phyloP scores from a whole-genome alignment of 805 yeast genomes.

The Saturnispora silvae region DNA sequence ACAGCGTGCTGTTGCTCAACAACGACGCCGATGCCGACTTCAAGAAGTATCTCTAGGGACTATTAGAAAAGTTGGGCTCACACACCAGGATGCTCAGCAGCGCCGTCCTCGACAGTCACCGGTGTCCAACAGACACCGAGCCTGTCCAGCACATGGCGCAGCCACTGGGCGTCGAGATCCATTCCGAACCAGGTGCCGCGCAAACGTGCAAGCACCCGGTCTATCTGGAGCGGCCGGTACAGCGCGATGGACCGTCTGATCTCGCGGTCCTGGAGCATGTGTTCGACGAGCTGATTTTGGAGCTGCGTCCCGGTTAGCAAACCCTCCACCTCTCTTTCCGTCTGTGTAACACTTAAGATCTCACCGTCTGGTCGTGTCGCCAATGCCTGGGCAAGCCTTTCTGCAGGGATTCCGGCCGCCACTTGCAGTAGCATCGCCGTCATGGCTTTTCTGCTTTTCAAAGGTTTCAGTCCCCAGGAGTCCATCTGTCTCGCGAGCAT shows the following conservation, averaged over 20 bases:
- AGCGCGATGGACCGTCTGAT: constrained; percentile 15
- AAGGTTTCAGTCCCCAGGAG: constrained; percentile 31
- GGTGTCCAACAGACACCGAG: constrained; percentile 22
- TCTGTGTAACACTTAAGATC: too few species aligned
- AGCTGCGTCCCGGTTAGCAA: too few species aligned
- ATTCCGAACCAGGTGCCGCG: constrained; percentile 12
- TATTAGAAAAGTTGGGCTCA: too few species aligned
- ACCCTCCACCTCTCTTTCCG: too few species aligned
- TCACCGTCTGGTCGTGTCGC: too few species aligned
- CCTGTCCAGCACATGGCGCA: constrained; percentile 21
- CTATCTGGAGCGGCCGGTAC: constrained; percentile 20
- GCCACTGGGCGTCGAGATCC: constrained; percentile 13
- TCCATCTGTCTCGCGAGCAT: constrained; percentile 18
- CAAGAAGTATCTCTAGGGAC: constrained; percentile 19
- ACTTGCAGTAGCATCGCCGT: constrained; percentile 16
- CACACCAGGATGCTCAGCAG: too few species aligned
- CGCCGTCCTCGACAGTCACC: too few species aligned
- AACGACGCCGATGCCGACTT: constrained; percentile 20
- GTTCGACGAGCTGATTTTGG: too few species aligned
- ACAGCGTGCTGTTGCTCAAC: constrained; percentile 16
- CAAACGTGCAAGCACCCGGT: constrained; percentile 12
- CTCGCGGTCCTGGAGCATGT: too few species aligned
- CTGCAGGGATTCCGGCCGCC: constrained; percentile 2
- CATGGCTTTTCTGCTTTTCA: constrained; percentile 9
- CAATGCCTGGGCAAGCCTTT: too few species aligned